phyloP scores from a whole-genome alignment of 169 alveolate species.

The Condylostoma magnum region DNA sequence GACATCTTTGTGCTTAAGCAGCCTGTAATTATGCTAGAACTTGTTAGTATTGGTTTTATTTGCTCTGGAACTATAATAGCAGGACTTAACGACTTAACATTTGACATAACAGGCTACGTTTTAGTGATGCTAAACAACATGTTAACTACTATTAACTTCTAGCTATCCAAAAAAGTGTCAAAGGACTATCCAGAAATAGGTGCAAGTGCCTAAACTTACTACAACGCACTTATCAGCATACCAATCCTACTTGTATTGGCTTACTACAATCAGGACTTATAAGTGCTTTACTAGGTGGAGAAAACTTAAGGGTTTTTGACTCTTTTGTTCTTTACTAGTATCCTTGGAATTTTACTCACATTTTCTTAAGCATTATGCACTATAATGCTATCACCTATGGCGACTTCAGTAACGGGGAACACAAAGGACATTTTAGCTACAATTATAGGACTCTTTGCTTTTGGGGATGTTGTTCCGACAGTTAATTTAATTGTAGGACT shows the following conservation, averaged over 20 bases:
- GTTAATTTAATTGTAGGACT: neutral
- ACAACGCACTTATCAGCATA: neutral
- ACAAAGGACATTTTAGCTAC: slow-evolving; percentile 3
- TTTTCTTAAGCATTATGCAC: slow-evolving; percentile 16
- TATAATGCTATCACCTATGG: slow-evolving; percentile 26
- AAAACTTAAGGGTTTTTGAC: neutral
- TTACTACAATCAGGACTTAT: neutral
- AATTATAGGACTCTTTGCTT: neutral
- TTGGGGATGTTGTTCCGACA: neutral
- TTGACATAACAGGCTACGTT: slow-evolving; percentile 22
- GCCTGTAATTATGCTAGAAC: neutral
- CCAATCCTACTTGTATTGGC: neutral
- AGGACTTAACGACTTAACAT: slow-evolving; percentile 12
- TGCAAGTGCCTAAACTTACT: slow-evolving; percentile 2
- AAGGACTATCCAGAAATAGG: slow-evolving; percentile 9
- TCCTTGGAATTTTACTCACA: no score
- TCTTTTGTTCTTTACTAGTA: neutral
- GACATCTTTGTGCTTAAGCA: neutral
- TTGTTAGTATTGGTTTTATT: neutral
- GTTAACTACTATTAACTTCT: slow-evolving; percentile 10
- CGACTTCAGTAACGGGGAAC: slow-evolving; percentile 28
- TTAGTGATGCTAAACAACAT: slow-evolving; percentile 15
- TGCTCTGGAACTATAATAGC: slow-evolving; percentile 21
- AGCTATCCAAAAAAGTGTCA: neutral
- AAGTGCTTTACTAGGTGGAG: neutral